Evolutionary conservation across 352 stramenopile genomes (phyloP), one percentile per base, ranked within the genome.

Genomic region (Globisporangium heterothallicum): DNA sequence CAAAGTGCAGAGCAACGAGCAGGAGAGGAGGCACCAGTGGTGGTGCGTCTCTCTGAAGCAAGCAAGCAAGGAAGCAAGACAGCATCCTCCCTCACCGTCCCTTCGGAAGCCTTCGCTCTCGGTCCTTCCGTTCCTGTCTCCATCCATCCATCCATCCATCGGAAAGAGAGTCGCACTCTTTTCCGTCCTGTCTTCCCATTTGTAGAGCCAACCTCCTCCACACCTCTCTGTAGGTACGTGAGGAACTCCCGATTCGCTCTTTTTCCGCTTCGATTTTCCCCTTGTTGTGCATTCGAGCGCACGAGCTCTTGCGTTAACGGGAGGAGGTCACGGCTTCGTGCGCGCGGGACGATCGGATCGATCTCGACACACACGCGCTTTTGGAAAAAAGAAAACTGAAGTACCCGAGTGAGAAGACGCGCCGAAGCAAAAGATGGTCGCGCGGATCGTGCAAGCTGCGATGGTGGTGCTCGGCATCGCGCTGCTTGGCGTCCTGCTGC

Each of bases 401-500:
- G n/a, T n/a, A n/a, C n/a, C n/a, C n/a, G n/a, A n/a, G 14, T 6
- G 21, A 44, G 35, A 24, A 2, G 12, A 41, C 19, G 47, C 34
- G 18, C 14, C 29, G 12, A 8, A n/a, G n/a, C 38, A 6, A 13
- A 40, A 29, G 47, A 83, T 83, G 74, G 57, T 67, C 53, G 42
- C 73, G 57, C 61, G 50, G 48, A 63, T 73, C 30, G 58, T 69
- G 42, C 62, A 77, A 64, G 42, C 74, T 43, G 60, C 65, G 8
- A 52, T 78, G n/a, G 61, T 46, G 19, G 59, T 87, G 41, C 54
- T 89, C 42, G 48, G 42, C 18, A 35, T 68, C 22, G 63, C 66
- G 22, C 52, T 70, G 44, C 42, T 85, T 38, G 67, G 68, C 29
- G 52, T 80, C 29, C 42, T 78, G 27, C 51, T 59, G 12, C 49